Evolutionary conservation across 1,284 basidiomycete genomes (phyloP), one percentile per base, ranked within the genome.

Genomic region (Cryptococcus deneoformans): DNA sequence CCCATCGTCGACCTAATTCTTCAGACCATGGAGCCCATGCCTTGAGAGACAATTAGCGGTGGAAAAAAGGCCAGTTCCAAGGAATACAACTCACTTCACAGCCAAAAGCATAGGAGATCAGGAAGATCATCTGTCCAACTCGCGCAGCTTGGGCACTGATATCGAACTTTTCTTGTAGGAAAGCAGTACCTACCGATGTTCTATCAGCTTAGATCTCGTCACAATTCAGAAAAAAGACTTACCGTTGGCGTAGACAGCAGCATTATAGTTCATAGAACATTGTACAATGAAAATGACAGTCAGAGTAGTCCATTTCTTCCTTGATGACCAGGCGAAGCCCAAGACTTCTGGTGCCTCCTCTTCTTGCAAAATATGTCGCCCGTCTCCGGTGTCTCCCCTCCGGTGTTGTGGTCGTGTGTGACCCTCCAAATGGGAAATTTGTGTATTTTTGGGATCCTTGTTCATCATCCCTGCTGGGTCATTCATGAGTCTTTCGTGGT

Each of bases 21-120:
- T 89, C 87, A 37, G 83, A 84, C 24, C 83, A 82, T 1, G 84
- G 83, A 0, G 79, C 80, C 79, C 79, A 80, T 53, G 79, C 60
- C 49, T 50, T 1, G 35, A 36, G 10, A 48, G 16, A 49, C 61
- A 10, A n/a, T 34, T 5, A 36, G 16, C 37, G 16, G 9, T 12
- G 24, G 16, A 12, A 24, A 12, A 24, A 14, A 8, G 34, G 29
- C 34, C 11, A 24, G 46, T 35, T 6, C 8, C 8, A 47, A 9
- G 35, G 34, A 46, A 14, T 24, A 29, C 34, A 42, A 39, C 49
- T 50, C 37, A 42, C 49, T 37, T 76, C 63, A n/a, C 70, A 78
- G 1, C 86, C 86, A 53, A 84, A 77, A 14, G 76, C 78, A 56
- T 79, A 79, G 7, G 64, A 63, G 12, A 80, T 71, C 24, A 80